Evolutionary conservation across 73 alveolate species (phyloP).

Genomic region (Tetrahymena borealis): DNA sequence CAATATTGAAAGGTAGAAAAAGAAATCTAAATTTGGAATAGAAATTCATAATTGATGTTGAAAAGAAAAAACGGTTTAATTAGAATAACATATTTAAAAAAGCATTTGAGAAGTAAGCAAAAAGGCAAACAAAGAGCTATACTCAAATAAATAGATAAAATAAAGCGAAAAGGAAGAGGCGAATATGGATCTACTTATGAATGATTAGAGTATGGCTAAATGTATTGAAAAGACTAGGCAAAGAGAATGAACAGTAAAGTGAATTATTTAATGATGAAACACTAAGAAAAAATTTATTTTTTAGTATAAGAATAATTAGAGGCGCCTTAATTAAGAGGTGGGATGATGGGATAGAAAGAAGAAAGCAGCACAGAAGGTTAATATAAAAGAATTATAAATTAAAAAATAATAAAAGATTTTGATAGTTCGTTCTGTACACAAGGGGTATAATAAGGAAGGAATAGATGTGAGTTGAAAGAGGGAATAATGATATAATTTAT

Average conservation of each 20-base stretch:
- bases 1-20: no score
- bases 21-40: no score
- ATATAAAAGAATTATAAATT: not conserved
- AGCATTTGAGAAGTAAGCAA: not conserved
- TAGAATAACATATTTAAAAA: no score
- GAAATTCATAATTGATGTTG: no score
- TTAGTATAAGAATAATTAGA: not conserved
- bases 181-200: no score
- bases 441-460: not conserved
- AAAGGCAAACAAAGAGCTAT: not conserved
- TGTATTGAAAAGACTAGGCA: not conserved
- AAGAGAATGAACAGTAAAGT: not conserved
- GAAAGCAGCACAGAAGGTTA: not conserved
- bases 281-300: not conserved
- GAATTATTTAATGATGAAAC: not conserved
- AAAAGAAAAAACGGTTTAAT: no score
- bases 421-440: not conserved
- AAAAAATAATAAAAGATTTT: not conserved
- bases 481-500: not conserved
- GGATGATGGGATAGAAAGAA: not conserved
- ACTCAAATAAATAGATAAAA: not conserved
- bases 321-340: not conserved
- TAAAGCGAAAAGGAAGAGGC: not conserved
- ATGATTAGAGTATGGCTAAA: not conserved
- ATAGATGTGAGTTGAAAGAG: not conserved